phyloP scores from a whole-genome alignment of 768 basidiomycete species.

The Amanita pseudoporphyria region DNA sequence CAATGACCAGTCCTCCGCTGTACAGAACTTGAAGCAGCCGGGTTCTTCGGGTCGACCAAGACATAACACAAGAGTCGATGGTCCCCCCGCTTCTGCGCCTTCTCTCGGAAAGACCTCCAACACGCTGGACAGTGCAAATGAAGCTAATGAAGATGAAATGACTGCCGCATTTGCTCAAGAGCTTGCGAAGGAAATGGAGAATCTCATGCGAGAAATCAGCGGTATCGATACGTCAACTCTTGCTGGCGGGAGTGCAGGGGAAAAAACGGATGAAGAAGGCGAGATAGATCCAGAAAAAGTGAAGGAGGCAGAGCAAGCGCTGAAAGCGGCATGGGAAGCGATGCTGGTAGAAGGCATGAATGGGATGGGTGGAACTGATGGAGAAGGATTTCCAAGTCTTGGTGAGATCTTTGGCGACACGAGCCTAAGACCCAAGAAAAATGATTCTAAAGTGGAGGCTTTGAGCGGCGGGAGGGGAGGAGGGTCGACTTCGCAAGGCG shows the following conservation, averaged over 20 bases:
- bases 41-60: conserved; percentile 27
- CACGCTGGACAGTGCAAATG: conserved; percentile 24
- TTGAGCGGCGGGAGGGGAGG: not conserved
- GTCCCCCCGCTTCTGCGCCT: conserved; percentile 27
- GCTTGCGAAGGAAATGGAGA: conserved; percentile 41
- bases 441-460: not conserved
- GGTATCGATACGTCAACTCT: conserved; percentile 9
- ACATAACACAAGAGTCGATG: conserved; percentile 40
- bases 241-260: too few species aligned
- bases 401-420: conserved; percentile 11
- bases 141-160: conserved; percentile 33
- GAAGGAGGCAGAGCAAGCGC: conserved; percentile 26
- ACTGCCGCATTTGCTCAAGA: conserved; percentile 35
- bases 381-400: conserved; percentile 11
- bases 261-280: conserved; percentile 13
- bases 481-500: conserved; percentile 9
- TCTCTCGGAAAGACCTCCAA: conserved; percentile 18
- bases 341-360: conserved; percentile 61
- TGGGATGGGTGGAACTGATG: conserved; percentile 18
- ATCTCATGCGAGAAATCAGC: conserved; percentile 33
- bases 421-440: conserved; percentile 7
- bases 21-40: conserved; percentile 18
- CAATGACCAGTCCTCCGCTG: conserved; percentile 18
- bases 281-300: conserved; percentile 16
- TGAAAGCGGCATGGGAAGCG: conserved; percentile 62